Conservation (phyloP, 345 rosid genomes). For the Microcos paniculata region DNA sequence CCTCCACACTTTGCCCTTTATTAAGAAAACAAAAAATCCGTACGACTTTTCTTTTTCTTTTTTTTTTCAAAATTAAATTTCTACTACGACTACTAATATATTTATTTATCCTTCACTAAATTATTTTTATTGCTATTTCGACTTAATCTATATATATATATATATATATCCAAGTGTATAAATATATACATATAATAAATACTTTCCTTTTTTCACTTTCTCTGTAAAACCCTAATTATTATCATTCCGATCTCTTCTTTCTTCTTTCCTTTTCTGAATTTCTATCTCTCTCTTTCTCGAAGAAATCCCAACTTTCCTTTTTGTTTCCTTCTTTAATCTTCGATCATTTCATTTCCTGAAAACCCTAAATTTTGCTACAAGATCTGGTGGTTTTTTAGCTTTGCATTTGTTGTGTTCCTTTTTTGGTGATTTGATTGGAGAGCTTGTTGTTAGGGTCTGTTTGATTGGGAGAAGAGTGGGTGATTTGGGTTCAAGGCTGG, state of each 20-base stretch:
- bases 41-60: too few relatives aligned
- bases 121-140: too few relatives aligned
- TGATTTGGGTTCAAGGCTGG: slow-evolving; percentile 35
- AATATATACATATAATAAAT: background rate
- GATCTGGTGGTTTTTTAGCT: slow-evolving; percentile 9
- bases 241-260: background rate
- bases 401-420: background rate
- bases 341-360: background rate
- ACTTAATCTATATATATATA: too few relatives aligned
- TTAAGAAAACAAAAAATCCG: too few relatives aligned
- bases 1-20: too few relatives aligned
- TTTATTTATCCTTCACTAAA: too few relatives aligned
- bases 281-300: background rate
- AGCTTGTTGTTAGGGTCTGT: slow-evolving; percentile 29
- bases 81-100: too few relatives aligned
- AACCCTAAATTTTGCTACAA: slow-evolving; percentile 13
- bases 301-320: background rate
- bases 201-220: slow-evolving; percentile 6
- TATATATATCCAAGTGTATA: too few relatives aligned
- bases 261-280: background rate
- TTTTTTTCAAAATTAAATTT: too few relatives aligned
- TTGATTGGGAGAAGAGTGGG: slow-evolving; percentile 14
- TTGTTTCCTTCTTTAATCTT: background rate
- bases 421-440: background rate
- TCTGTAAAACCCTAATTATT: slow-evolving; percentile 46